A percentile compares a stretch with the other conserved stretches of the same genome.
phyloP scores from a whole-genome alignment of 352 stramenopile species.

The Pythium dissimile region DNA sequence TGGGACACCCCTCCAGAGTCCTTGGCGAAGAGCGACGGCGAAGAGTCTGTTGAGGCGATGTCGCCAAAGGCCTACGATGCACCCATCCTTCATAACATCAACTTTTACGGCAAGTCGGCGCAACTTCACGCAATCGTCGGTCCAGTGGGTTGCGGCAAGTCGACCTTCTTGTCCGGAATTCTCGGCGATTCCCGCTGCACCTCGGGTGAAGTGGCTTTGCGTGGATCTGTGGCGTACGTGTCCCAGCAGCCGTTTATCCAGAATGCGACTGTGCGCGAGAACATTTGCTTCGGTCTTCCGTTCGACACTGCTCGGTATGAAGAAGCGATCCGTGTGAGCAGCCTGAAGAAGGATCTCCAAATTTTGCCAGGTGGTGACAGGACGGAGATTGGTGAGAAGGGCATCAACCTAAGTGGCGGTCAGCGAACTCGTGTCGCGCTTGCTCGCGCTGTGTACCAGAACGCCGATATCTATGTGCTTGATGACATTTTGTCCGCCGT shows the following conservation, averaged over 20 bases:
- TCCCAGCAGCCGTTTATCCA: constrained; percentile 61
- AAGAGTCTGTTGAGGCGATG: constrained; percentile 36
- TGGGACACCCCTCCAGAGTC: constrained; percentile 38
- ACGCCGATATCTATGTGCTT: constrained; percentile 94
- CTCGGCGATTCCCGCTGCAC: constrained; percentile 36
- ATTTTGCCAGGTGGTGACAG: constrained; percentile 91
- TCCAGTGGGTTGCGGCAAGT: constrained; percentile 82
- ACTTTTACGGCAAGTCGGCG: constrained; percentile 58
- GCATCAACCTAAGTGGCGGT: constrained; percentile 96
- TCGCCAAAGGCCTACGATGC: constrained; percentile 27
- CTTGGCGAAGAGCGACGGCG: constrained; percentile 31
- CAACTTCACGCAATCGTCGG: constrained; percentile 79
- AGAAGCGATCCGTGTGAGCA: constrained; percentile 55
- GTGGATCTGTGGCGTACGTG: constrained; percentile 48
- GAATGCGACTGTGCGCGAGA: constrained; percentile 44
- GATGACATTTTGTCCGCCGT: constrained; percentile 96
- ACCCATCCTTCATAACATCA: constrained; percentile 47
- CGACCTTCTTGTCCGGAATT: constrained; percentile 46
- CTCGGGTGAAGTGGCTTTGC: constrained; percentile 23
- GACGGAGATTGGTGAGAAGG: constrained; percentile 98
- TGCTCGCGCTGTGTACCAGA: constrained; percentile 92
- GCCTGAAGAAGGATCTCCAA: constrained; percentile 83
- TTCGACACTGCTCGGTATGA: constrained; percentile 38
- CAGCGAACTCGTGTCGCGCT: constrained; percentile 93
- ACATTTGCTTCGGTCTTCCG: constrained; percentile 42